Evolutionary conservation across 2,329 filamentous ascomycete genomes (phyloP), one percentile per base, ranked within the genome.

Genomic region (Hypoxylon sp.): DNA sequence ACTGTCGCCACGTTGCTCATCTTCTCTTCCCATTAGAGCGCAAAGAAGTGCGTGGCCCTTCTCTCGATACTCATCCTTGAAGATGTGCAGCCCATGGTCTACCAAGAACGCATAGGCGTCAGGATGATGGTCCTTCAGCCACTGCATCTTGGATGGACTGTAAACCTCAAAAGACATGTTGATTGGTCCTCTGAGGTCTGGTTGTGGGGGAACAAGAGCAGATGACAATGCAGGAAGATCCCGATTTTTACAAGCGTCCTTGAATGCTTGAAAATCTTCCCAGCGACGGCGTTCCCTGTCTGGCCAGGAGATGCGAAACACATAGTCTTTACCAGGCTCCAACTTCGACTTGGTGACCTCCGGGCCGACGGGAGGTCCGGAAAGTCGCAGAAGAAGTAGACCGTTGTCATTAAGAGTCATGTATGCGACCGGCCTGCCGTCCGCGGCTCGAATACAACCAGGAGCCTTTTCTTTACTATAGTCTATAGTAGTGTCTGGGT

Each of bases 21-120:
- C 16, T n/a, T 37, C 47, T 34, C 3, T 21, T 29, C 19, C 29
- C 16, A 51, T 37, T 6, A 51, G 2, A 19, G 27, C 19, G 19
- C 29, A 8, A 1, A 32, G 25, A 5, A 51, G 16, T 11, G 47
- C 29, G 16, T 29, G 27, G 8, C 27, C 47, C 19, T 8, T 21
- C 29, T 32, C 47, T 16, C 47, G 47, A 51, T 51, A 12, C 8
- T 51, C 47, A 11, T 32, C 47, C 3, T 51, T 34, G 30, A 32
- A 34, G 47, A 51, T 51, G 11, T 21, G 3, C 30, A 51, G 12
- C 29, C 29, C 27, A 11, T 51, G 9, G 2, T 27, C 16, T 14
- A 9, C 2, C 7, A 51, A 14, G 16, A 51, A n/a, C 8, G 21
- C 12, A 19, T 32, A 21, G 8, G 32, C 47, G 9, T 21, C 47